Evolutionary conservation across 192 early-diverging fungal species (phyloP).

Genomic region (Entophlyctis helioformis): DNA sequence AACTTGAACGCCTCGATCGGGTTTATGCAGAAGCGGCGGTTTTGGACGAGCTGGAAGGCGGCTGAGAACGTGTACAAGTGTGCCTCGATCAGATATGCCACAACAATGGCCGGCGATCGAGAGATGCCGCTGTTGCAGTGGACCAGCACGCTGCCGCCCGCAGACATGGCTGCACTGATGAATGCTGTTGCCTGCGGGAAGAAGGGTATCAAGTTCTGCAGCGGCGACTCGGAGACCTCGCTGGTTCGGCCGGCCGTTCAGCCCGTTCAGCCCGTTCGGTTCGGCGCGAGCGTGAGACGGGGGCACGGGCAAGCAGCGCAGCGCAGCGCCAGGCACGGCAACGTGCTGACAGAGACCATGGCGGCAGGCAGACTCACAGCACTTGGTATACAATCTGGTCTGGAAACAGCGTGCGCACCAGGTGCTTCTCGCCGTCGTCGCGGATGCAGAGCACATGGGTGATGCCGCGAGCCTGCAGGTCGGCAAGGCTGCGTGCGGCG

Average conservation of each 20-base stretch:
- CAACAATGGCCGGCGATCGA: conserved; percentile 71
- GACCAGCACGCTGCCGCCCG: conserved; percentile 26
- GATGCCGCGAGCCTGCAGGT: conserved; percentile 43
- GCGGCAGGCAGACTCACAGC: conserved; percentile 29
- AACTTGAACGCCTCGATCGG: conserved; percentile 70
- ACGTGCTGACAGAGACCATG: neutral
- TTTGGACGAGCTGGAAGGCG: conserved; percentile 77
- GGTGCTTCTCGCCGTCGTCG: conserved; percentile 51
- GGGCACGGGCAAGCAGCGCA: too few species aligned
- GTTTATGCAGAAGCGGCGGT: conserved; percentile 75
- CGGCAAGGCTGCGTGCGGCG: conserved; percentile 43
- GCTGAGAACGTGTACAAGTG: conserved; percentile 50
- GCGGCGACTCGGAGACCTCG: conserved; percentile 64
- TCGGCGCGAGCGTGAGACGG: too few species aligned
- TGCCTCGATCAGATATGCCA: conserved; percentile 80
- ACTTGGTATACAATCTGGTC: conserved; percentile 48
- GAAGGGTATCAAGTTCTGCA: conserved; percentile 74
- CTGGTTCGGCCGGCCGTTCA: too few species aligned
- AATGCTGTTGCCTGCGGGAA: conserved; percentile 53
- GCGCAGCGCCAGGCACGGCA: neutral
- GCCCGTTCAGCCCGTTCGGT: too few species aligned
- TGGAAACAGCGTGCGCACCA: conserved; percentile 42
- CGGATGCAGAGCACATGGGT: conserved; percentile 70
- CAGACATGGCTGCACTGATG: conserved; percentile 24
- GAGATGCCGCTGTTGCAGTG: conserved; percentile 64